Conservation (phyloP, 2,329 filamentous ascomycete genomes). For the Scedosporium boydii region DNA sequence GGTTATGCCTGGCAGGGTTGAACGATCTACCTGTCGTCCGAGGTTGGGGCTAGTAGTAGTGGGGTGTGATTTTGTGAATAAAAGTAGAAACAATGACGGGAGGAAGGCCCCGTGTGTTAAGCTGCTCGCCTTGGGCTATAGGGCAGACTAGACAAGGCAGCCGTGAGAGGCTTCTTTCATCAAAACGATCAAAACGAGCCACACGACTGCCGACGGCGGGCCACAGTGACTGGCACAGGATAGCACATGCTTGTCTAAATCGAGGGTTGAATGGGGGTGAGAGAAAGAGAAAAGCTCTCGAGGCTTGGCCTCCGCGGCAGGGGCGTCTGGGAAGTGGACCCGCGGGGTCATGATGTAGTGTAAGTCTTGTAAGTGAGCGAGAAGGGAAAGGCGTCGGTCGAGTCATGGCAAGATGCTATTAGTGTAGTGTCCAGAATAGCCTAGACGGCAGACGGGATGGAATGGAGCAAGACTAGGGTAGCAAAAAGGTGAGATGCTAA, state of each 20-base stretch:
- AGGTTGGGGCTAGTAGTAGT: background rate
- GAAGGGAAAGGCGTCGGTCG: background rate
- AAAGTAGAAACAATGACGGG: constrained; percentile 1
- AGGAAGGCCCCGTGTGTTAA: background rate
- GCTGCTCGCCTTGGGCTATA: background rate
- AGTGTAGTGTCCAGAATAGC: background rate
- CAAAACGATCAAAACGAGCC: background rate
- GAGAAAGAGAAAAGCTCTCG: background rate
- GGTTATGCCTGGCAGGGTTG: no score
- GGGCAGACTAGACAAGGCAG: background rate
- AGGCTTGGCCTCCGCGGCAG: background rate
- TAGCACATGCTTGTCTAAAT: background rate
- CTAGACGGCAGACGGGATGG: background rate
- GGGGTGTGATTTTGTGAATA: background rate
- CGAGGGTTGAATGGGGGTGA: background rate
- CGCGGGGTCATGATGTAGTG: background rate
- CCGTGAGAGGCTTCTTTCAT: background rate
- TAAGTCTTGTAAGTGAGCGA: background rate
- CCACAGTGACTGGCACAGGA: background rate
- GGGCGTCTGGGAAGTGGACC: background rate
- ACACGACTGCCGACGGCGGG: background rate
- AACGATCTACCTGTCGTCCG: no score
- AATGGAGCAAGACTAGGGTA: background rate
- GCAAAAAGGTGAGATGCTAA: background rate
- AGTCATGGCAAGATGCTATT: background rate